phyloP scores from a whole-genome alignment of 148 eudicot genomes.

The Chenopodium suecicum region DNA sequence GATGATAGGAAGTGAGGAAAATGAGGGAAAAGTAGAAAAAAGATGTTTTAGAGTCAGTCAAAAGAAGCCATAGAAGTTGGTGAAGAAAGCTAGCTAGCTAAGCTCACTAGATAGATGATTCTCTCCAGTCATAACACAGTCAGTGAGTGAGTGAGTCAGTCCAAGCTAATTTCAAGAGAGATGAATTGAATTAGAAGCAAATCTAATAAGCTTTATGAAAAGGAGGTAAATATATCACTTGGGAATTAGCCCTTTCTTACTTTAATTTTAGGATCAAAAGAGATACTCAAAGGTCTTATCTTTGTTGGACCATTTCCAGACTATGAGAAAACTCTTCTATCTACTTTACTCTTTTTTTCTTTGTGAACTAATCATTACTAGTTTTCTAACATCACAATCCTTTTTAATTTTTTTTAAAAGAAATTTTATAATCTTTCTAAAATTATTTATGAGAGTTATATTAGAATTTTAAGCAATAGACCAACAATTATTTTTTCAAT shows the following conservation, averaged over 20 bases:
- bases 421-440: no score
- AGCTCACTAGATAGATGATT: neutral
- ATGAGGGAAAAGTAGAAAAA: conserved; percentile 17
- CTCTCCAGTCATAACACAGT: neutral
- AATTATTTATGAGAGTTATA: no score
- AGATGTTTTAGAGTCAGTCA: conserved; percentile 31
- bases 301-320: conserved; percentile 37
- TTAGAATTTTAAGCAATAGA: no score
- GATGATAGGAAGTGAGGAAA: neutral
- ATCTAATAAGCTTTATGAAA: conserved; percentile 30
- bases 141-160: conserved; percentile 10
- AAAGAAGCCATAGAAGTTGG: conserved; percentile 37
- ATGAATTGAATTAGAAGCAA: conserved; percentile 18
- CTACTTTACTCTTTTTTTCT: conserved; percentile 34
- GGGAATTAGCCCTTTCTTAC: conserved; percentile 20
- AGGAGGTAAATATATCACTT: conserved; percentile 29
- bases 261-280: conserved; percentile 36
- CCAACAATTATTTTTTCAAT: no score
- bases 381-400: no score
- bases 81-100: conserved; percentile 25
- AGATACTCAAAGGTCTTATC: conserved; percentile 39
- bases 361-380: conserved; percentile 34
- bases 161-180: conserved; percentile 3
- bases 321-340: conserved; percentile 17
- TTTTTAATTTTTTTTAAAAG: no score